Base-by-base conservation (phyloP, 805 yeast species). In the Candida ponderosae region DNA sequence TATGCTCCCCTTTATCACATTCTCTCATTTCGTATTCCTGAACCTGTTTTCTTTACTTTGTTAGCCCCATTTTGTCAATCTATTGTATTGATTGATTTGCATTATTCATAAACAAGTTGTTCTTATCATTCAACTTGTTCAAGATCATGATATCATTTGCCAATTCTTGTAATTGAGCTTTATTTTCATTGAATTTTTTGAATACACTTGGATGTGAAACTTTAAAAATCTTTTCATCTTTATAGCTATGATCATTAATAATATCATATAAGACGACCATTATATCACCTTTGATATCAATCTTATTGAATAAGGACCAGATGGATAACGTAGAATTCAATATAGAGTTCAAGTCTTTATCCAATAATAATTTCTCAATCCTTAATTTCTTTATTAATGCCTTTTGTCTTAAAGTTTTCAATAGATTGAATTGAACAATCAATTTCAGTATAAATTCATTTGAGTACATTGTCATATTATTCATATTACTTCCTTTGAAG, bases 361-460 rank as follows among this genome's bases (percentile, higher is more conserved):
- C n/a, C n/a, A n/a, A n/a, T n/a, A n/a, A n/a, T n/a, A n/a, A n/a
- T n/a, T n/a, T n/a, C n/a, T n/a, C n/a, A n/a, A n/a, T n/a, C n/a
- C n/a, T n/a, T 1, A 31, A 14, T 4, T 33, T 38, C 10, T 38
- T 21, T 2, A 46, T 31, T 18, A 39, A 32, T 5, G 29, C 11
- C 2, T 36, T 47, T 28, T 53, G 54, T 18, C 44, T 50, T 4
- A 32, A 14, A 4, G 50, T 44, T 38, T 45, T 53, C 10, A 46
- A 35, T 16, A 53, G 31, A 3, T 44, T 28, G 23, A 50, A 50
- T 6, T 35, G 40, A 5, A 48, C 34, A 10, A 37, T 32, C 5
- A 53, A 33, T 28, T 43, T 43, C 14, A 47, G 31, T 16, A 48
- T 20, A 34, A 47, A 29, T 2, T 30, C 35, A 14, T 35, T n/a